Conservation (phyloP, 257 asterid species). For the Penstemon eatonii region DNA sequence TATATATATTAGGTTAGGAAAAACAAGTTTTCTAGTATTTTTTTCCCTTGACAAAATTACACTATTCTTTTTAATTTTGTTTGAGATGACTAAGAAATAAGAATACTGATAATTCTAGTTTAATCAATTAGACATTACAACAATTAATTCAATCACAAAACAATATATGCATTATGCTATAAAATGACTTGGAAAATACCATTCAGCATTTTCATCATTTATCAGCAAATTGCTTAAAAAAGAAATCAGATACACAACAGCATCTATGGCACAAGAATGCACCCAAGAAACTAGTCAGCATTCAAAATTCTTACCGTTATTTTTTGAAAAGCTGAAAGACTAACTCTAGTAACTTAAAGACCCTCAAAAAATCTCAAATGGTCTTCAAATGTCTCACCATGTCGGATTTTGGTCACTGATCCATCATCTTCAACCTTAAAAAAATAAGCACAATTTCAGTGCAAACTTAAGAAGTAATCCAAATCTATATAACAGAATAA, state of each 20-base stretch:
- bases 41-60: too few relatives aligned
- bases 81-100: too few relatives aligned
- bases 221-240: conserved; percentile 7
- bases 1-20: too few relatives aligned
- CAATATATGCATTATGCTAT: too few relatives aligned
- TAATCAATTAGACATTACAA: too few relatives aligned
- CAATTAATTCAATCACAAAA: too few relatives aligned
- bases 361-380: conserved; percentile 78
- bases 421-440: conserved; percentile 86
- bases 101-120: too few relatives aligned
- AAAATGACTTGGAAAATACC: too few relatives aligned
- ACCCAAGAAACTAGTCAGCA: conserved; percentile 7
- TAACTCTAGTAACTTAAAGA: conserved; percentile 38
- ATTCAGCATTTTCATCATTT: not conserved
- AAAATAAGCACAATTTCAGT: conserved; percentile 17
- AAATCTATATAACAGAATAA: not conserved
- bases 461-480: not conserved
- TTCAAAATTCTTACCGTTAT: conserved; percentile 22
- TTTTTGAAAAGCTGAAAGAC: conserved; percentile 7
- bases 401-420: conserved; percentile 72
- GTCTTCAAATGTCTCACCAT: conserved; percentile 79
- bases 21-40: too few relatives aligned
- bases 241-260: not conserved
- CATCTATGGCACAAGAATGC: conserved; percentile 1
- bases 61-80: too few relatives aligned